These are phyloP conservation scores for Podospora fimiseda DNA, from an alignment of 495 filamentous ascomycete genomes.

Conservation along the genomic window DNA sequence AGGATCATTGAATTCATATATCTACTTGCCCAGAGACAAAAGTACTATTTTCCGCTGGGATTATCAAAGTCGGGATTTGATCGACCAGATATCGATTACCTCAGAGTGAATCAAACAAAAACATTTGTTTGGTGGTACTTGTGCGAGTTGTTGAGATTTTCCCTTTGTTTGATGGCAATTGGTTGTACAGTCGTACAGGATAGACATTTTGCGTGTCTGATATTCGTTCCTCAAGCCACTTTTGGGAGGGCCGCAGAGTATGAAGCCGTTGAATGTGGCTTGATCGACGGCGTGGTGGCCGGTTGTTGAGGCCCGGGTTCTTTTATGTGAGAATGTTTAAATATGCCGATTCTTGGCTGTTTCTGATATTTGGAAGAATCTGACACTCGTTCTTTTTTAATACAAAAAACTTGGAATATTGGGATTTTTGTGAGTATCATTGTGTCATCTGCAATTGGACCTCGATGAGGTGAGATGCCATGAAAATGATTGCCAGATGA, in stretches of 20 bases:
- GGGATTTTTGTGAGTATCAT: no score
- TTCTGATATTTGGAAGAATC: no score
- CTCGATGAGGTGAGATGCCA: no score
- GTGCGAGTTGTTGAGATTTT: background rate
- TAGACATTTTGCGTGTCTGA: background rate
- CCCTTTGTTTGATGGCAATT: background rate
- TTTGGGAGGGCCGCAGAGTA: background rate
- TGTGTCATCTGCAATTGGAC: no score
- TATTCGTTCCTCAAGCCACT: background rate
- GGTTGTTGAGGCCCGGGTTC: background rate
- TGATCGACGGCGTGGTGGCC: background rate
- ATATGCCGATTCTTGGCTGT: no score
- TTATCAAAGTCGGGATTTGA: background rate
- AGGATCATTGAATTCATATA: no score
- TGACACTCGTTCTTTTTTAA: no score
- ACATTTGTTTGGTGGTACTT: background rate
- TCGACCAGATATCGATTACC: background rate
- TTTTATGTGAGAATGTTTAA: no score
- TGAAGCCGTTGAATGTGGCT: background rate
- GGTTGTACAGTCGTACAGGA: background rate
- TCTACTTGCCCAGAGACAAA: no score
- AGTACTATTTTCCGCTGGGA: no score
- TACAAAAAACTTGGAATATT: no score
- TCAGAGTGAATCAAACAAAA: background rate
- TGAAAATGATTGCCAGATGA: no score